Conservation (phyloP, 2,329 filamentous ascomycete species). For the Corinectria fuckeliana region DNA sequence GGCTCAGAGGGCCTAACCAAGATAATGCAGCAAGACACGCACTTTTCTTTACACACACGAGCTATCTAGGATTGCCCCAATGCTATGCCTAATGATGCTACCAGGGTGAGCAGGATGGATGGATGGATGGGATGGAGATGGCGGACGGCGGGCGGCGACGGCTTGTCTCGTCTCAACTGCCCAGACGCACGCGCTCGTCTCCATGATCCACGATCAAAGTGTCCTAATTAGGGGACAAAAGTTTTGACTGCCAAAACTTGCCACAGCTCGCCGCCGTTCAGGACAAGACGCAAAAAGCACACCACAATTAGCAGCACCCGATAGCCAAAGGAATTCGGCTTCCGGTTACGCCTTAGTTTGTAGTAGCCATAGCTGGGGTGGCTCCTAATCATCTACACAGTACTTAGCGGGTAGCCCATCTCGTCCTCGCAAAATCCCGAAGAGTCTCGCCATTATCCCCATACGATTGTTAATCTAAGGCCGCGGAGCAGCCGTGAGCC, state of each 20-base stretch:
- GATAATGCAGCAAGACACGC: constrained; percentile 5
- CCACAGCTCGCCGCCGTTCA: constrained; percentile 14
- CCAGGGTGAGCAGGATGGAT: background rate
- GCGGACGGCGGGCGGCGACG: constrained; percentile 11
- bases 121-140: constrained; percentile 23
- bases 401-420: constrained; percentile 16
- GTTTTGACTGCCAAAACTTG: constrained; percentile 8
- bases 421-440: constrained; percentile 15
- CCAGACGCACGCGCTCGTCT: constrained; percentile 12
- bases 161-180: constrained; percentile 19
- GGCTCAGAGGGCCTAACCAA: background rate
- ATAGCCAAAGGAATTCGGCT: constrained; percentile 11
- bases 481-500: constrained; percentile 19
- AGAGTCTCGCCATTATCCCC: constrained; percentile 35
- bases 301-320: constrained; percentile 10
- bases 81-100: constrained; percentile 18
- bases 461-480: constrained; percentile 28
- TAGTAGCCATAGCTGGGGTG: constrained; percentile 7
- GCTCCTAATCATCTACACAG: constrained; percentile 2
- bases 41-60: constrained; percentile 12
- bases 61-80: constrained; percentile 7
- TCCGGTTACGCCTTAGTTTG: no score
- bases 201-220: constrained; percentile 3
- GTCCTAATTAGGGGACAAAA: background rate
- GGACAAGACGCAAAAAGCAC: constrained; percentile 12